These are phyloP conservation scores for Physaria fendleri DNA, from an alignment of 345 rosid species.

Conservation along the genomic window DNA sequence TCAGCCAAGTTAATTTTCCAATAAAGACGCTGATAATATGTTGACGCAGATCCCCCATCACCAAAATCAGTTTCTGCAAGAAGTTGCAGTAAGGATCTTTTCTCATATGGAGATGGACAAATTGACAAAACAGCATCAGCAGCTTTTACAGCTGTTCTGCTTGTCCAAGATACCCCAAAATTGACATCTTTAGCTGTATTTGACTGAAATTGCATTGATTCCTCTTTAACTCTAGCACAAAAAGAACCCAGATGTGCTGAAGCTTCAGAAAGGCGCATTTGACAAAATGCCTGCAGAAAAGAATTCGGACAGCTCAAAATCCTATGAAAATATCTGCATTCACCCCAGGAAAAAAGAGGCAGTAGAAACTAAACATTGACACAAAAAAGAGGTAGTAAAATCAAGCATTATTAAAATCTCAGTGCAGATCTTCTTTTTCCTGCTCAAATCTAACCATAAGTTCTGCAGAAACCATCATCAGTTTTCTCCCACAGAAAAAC, in stretches of 20 bases:
- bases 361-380: constrained; percentile 11
- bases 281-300: constrained; percentile 78
- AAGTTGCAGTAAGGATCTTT: constrained; percentile 82
- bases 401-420: constrained; percentile 2
- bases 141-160: constrained; percentile 83
- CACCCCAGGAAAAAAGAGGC: not conserved
- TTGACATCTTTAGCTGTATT: constrained; percentile 56
- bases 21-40: constrained; percentile 62
- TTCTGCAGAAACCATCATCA: constrained; percentile 4
- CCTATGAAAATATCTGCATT: constrained; percentile 1
- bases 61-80: constrained; percentile 94
- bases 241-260: constrained; percentile 97
- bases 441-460: not conserved
- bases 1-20: constrained; percentile 98
- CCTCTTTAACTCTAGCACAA: constrained; percentile 83
- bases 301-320: not conserved
- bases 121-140: constrained; percentile 82
- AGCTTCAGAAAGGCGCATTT: constrained; percentile 96
- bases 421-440: not conserved
- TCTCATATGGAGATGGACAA: constrained; percentile 97
- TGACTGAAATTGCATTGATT: constrained; percentile 46
- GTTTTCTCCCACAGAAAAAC: constrained; percentile 10
- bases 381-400: not conserved
- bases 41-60: constrained; percentile 80
- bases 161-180: constrained; percentile 70